Evolutionary conservation across 202 grass and related monocot genomes (phyloP).

Genomic region (Cymbopogon flexuosus): DNA sequence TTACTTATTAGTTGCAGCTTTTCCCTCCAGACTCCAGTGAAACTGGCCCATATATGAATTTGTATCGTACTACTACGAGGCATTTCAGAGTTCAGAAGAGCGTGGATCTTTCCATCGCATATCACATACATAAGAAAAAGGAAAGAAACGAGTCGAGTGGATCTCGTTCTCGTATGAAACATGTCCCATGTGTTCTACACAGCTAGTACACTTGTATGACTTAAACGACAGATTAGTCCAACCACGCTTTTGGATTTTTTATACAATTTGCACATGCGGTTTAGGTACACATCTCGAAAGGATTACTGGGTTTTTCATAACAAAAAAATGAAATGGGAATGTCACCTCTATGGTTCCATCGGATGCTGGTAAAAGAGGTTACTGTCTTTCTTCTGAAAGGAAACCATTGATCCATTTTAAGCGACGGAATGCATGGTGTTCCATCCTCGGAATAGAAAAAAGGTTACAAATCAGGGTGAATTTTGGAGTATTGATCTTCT

Average conservation of each 20-base stretch:
- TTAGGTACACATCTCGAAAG: not conserved
- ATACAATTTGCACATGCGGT: not conserved
- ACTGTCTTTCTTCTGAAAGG: no score
- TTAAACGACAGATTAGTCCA: not conserved
- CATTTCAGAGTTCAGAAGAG: not conserved
- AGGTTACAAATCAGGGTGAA: not conserved
- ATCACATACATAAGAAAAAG: not conserved
- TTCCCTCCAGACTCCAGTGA: no score
- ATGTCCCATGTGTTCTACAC: constrained; percentile 13
- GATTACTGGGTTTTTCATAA: not conserved
- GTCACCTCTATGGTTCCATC: not conserved
- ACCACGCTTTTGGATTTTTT: not conserved
- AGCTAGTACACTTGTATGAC: not conserved
- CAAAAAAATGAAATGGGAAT: not conserved
- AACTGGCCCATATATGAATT: no score
- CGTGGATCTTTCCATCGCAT: not conserved
- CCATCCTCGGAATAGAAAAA: not conserved
- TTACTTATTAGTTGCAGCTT: no score
- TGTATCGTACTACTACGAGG: no score
- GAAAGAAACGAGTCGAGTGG: not conserved
- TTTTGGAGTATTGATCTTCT: not conserved
- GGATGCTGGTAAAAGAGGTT: not conserved
- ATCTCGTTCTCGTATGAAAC: constrained; percentile 15
- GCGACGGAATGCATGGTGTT: not conserved
- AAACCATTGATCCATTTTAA: not conserved